Evolutionary conservation across 345 rosid genomes (phyloP).

Genomic region (Arabis hirsuta): DNA sequence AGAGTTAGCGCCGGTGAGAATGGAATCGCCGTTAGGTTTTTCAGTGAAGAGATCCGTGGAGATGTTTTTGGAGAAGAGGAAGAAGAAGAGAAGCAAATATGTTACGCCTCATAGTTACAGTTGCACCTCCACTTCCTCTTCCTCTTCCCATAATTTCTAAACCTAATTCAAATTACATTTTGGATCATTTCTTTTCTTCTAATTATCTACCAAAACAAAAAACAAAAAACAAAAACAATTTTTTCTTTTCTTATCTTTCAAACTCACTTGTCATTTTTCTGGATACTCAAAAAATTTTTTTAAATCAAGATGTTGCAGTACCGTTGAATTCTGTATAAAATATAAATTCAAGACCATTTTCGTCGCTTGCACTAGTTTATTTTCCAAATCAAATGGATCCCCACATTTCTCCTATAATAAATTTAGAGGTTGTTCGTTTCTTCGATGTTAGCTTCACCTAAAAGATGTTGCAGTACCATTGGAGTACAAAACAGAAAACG

Average conservation of each 20-base stretch:
- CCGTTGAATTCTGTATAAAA: neutral
- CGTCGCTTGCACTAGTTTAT: neutral
- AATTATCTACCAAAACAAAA: constrained; percentile 2
- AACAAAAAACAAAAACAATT: neutral
- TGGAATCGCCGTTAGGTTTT: constrained; percentile 31
- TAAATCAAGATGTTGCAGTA: constrained; percentile 6
- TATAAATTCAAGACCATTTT: neutral
- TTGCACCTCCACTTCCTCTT: constrained; percentile 30
- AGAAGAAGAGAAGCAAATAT: constrained; percentile 34
- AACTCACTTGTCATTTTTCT: constrained; percentile 6
- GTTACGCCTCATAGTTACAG: constrained; percentile 3
- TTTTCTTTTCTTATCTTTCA: no score
- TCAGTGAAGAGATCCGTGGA: constrained; percentile 40
- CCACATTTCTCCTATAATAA: neutral
- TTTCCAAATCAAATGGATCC: neutral
- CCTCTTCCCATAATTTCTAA: constrained; percentile 34
- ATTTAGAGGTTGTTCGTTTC: neutral
- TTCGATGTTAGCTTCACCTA: neutral
- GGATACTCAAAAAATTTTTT: constrained; percentile 37
- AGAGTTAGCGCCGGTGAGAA: constrained; percentile 26
- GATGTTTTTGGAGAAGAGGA: constrained; percentile 45
- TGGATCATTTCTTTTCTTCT: neutral
- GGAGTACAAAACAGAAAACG: no score
- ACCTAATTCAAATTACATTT: neutral
- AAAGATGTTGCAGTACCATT: no score